phyloP scores from a whole-genome alignment of 169 alveolate species.

The Eimeria praecox region DNA sequence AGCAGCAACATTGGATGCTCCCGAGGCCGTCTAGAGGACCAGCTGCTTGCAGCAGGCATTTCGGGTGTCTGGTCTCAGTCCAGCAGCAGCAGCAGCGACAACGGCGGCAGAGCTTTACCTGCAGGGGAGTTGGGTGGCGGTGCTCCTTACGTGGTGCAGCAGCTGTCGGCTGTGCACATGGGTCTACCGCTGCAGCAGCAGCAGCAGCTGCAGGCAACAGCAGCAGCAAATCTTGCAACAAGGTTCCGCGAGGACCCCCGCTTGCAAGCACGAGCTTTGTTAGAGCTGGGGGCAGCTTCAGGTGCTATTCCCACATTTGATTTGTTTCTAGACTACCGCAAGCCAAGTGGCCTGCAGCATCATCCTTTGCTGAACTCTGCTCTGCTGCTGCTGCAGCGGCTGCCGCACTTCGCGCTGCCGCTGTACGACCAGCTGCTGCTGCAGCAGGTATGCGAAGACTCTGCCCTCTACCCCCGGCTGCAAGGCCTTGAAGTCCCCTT shows the following conservation, averaged over 20 bases:
- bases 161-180: conserved; percentile 18
- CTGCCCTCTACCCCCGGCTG: conserved; percentile 83
- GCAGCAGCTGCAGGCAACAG: conserved; percentile 29
- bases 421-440: conserved; percentile 86
- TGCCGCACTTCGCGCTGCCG: conserved; percentile 87
- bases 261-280: background rate
- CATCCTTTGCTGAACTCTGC: conserved; percentile 81
- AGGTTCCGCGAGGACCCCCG: conserved; percentile 10
- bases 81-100: conserved; percentile 39
- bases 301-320: conserved; percentile 85
- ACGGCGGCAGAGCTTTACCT: background rate
- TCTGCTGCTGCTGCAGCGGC: conserved; percentile 81
- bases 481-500: conserved; percentile 87
- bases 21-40: conserved; percentile 9
- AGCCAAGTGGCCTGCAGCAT: conserved; percentile 75
- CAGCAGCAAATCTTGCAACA: conserved; percentile 28
- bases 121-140: background rate
- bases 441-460: conserved; percentile 87
- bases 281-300: conserved; percentile 27
- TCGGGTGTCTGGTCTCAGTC: conserved; percentile 8
- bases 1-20: background rate
- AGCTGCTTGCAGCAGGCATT: conserved; percentile 44
- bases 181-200: conserved; percentile 55
- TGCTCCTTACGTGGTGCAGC: conserved; percentile 37
- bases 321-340: conserved; percentile 83